phyloP scores from a whole-genome alignment of 2,329 filamentous ascomycete genomes.

The Aureobasidium vineae region DNA sequence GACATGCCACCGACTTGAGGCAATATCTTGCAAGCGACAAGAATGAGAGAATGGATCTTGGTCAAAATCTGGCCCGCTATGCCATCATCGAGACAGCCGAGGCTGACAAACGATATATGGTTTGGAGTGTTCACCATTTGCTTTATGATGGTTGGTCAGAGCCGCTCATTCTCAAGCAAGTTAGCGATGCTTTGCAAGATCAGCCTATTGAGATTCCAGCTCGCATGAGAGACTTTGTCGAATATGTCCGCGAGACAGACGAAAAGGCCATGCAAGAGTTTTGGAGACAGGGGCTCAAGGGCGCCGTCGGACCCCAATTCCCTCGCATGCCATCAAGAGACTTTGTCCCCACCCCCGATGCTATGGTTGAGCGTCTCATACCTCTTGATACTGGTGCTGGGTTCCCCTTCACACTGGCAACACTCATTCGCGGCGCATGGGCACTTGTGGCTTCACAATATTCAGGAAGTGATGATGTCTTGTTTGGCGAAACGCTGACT shows the following conservation, averaged over 20 bases:
- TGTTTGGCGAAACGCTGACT: constrained; percentile 40
- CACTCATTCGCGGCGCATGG: constrained; percentile 39
- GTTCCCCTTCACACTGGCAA: constrained; percentile 37
- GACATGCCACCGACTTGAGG: constrained; percentile 33
- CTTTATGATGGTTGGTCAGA: constrained; percentile 44
- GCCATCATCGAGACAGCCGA: constrained; percentile 35
- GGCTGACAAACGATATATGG: constrained; percentile 30
- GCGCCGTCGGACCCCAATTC: constrained; percentile 38
- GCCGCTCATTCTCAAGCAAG: constrained; percentile 38
- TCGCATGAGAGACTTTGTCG: constrained; percentile 37
- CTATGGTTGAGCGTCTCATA: constrained; percentile 33
- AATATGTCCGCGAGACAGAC: constrained; percentile 35
- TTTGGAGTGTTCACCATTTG: constrained; percentile 43
- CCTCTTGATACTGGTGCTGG: constrained; percentile 21
- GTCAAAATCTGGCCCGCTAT: constrained; percentile 41
- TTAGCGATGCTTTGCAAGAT: constrained; percentile 29
- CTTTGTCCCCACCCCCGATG: constrained; percentile 32
- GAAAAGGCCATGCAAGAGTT: constrained; percentile 34
- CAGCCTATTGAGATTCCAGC: constrained; percentile 1
- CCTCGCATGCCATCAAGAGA: constrained; percentile 35
- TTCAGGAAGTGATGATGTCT: constrained; percentile 36
- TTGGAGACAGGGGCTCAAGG: constrained; percentile 39
- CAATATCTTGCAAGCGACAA: constrained; percentile 41
- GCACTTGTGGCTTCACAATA: constrained; percentile 36
- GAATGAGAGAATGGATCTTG: constrained; percentile 42